Base-by-base conservation (phyloP, 2,329 filamentous ascomycete species). In the Talaromyces sp. region DNA sequence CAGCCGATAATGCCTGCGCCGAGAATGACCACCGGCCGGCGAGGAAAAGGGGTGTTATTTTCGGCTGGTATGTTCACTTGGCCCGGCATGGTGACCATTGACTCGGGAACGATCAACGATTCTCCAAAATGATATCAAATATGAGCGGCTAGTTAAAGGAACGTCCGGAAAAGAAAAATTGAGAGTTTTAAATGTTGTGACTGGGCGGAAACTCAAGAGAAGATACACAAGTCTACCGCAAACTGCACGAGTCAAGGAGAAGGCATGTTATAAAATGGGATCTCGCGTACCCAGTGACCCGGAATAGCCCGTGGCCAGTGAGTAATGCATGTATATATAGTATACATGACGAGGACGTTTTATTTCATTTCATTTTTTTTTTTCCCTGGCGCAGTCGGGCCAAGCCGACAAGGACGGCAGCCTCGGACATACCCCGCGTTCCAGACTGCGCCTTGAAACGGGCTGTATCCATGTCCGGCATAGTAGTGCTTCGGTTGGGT, bases 1-100 rank as follows among this genome's bases (percentile, higher is more conserved):
- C 73, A 75, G n/a, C 74, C 74, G 29, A 75, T 75, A 48, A 75
- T 75, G 2, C 74, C 74, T 19, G 72, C 73, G n/a, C 74, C 73
- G 1, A 75, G 64, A 27, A 75, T 72, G 31, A 75, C 60, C 35
- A 75, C 63, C 6, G 72, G 70, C 9, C 72, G 69, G 57, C 74
- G 72, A 5, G 73, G 54, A 56, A 74, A 75, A 3, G 72, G 54
- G 5, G 75, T 79, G 35, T 52, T 26, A n/a, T 29, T 52, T 11
- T 29, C 48, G 24, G 10, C 48, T 52, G 48, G 6, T 27, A 52
- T 12, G 3, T 52, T 29, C 26, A 52, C 48, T 29, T 52, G 48
- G 24, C 48, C 48, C 48, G 48, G 48, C 48, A 52, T 52, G 48
- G 27, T 21, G 24, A n/a, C 26, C 48, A 52, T 52, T 52, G 17